A percentile compares a stretch with the other conserved stretches of the same genome.
phyloP scores from a whole-genome alignment of 2,329 filamentous ascomycete genomes.

The Penicillium sclerotiorum region DNA sequence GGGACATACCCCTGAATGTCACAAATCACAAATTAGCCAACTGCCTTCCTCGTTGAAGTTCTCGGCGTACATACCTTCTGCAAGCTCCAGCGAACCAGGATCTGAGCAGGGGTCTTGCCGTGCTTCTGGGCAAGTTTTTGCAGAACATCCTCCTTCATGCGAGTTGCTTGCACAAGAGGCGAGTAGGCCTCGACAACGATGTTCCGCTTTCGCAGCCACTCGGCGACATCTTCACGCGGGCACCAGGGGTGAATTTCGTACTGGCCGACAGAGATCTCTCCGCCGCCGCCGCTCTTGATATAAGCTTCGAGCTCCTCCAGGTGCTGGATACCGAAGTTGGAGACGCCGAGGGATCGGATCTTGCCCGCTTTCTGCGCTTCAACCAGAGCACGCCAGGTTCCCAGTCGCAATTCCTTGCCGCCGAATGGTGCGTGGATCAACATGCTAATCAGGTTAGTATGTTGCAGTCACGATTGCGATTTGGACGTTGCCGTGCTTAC shows the following conservation, averaged over 20 bases:
- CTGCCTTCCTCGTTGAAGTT: not conserved
- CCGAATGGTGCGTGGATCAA: constrained; percentile 45
- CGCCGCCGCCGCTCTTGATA: constrained; percentile 50
- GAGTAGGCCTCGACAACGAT: constrained; percentile 63
- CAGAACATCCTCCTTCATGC: constrained; percentile 57
- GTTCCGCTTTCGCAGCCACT: constrained; percentile 70
- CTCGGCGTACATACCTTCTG: constrained; percentile 52
- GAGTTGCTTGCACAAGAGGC: constrained; percentile 48
- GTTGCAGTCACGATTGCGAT: not conserved
- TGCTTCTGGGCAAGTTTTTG: constrained; percentile 58
- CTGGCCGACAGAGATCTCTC: constrained; percentile 79
- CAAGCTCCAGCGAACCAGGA: constrained; percentile 64
- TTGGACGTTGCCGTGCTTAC: too few relatives aligned
- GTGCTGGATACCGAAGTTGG: constrained; percentile 45
- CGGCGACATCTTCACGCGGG: constrained; percentile 72
- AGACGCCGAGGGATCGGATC: constrained; percentile 45
- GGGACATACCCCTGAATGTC: constrained; percentile 61
- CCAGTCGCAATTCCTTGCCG: constrained; percentile 40
- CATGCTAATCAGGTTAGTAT: constrained; percentile 29
- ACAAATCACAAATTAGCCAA: constrained; percentile 2
- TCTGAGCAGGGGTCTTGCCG: constrained; percentile 60
- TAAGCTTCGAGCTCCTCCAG: constrained; percentile 45
- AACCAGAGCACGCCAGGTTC: constrained; percentile 45
- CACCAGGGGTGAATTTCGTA: constrained; percentile 92
- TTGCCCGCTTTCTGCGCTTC: constrained; percentile 43